Conservation (phyloP, 164 flowering plant species). For the Umbellularia californica region DNA sequence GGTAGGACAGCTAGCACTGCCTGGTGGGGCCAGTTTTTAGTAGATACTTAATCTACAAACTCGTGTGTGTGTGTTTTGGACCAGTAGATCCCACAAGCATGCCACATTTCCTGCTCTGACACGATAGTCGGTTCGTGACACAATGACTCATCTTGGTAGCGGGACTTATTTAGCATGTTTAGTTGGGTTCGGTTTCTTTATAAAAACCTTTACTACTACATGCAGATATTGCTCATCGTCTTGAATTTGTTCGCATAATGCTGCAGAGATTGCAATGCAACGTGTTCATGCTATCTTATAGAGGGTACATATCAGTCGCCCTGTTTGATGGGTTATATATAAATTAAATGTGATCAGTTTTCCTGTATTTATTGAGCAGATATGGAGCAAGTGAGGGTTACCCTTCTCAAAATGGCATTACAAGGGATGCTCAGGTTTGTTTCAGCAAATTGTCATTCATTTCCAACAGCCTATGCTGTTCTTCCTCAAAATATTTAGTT, state of each 20-base stretch:
- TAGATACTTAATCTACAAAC: too few relatives aligned
- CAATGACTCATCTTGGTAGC: too few relatives aligned
- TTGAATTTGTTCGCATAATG: conserved; percentile 94
- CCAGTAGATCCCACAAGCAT: too few relatives aligned
- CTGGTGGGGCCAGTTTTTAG: too few relatives aligned
- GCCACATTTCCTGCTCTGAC: too few relatives aligned
- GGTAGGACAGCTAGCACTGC: too few relatives aligned
- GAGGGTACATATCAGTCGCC: conserved; percentile 59
- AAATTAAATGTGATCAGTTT: not conserved
- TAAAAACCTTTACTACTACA: conserved; percentile 44
- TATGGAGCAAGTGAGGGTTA: conserved; percentile 98
- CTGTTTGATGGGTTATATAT: not conserved
- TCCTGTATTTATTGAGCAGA: conserved; percentile 31
- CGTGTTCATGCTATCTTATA: conserved; percentile 96
- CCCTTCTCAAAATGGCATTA: conserved; percentile 94
- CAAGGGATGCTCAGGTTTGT: conserved; percentile 83
- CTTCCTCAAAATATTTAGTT: not conserved
- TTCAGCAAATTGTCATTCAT: not conserved
- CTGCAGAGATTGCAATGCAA: conserved; percentile 90
- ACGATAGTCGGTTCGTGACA: too few relatives aligned
- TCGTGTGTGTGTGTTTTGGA: too few relatives aligned
- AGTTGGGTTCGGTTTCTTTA: conserved; percentile 2
- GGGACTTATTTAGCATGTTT: not conserved
- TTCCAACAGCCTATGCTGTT: conserved; percentile 5
- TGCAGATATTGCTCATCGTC: conserved; percentile 97